Evolutionary conservation across 2,329 filamentous ascomycete genomes (phyloP), one percentile per base, ranked within the genome.

Genomic region (Xylariaceae sp.): DNA sequence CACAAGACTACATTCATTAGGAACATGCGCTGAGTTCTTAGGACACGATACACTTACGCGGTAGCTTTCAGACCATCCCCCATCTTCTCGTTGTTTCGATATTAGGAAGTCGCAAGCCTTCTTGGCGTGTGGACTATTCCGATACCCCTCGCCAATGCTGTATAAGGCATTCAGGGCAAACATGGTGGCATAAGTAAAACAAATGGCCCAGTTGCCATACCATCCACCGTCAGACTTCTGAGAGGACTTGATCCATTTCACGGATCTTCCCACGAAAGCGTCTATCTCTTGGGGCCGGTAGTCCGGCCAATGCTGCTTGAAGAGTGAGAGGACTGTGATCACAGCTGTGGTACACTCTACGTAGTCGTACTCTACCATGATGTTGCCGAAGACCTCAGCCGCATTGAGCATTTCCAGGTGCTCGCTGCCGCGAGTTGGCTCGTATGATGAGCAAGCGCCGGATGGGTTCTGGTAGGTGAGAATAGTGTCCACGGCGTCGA

Each of bases 301-400:
- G 19, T 84, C 71, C 0, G 91, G 89, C 72, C 89, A 94, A 62
- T 87, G 75, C 56, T 85, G 76, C 51, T 79, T 78, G 71, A 97
- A 97, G 2, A 91, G 73, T 4, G 84, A 85, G 16, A 98, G 72
- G 0, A 87, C 89, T 1, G 88, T 96, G 3, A 98, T 86, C 22
- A 89, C 89, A 1, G 93, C 90, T 2, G 93, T 97, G 1, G 93
- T 98, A 70, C 93, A 98, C 64, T 98, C 93, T 0, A 91, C 89
- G 59, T 98, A 97, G 62, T 95, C 89, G 63, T 98, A 98, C 60
- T 97, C 91, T 40, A 98, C 85, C 93, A 98, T 98, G 67, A 98
- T 98, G 16, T 83, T 79, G 12, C 89, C 90, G 63, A 98, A 98
- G 0, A 98, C 90, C 62, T 98, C 93, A 2, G 93, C 93, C 0